A percentile compares a stretch with the other conserved stretches of the same genome.
Conservation (phyloP, 352 stramenopile species). For the Thalassiosira livingstoniorum region DNA sequence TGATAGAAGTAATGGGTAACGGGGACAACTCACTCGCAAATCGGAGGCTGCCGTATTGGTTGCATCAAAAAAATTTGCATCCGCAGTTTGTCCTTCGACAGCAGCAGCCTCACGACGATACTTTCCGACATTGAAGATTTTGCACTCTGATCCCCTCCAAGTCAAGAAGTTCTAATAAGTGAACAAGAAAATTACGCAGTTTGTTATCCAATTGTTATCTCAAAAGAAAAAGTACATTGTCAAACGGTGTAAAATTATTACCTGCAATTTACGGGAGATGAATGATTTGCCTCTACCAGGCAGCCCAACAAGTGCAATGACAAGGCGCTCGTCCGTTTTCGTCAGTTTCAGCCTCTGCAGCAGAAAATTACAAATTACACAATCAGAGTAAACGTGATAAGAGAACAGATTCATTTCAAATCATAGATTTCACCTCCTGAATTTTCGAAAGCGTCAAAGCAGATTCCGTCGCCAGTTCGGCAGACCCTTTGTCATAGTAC, state of each 20-base stretch:
- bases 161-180: constrained; percentile 93
- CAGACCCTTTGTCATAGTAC: constrained; percentile 79
- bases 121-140: constrained; percentile 96
- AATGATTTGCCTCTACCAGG: constrained; percentile 95
- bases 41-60: constrained; percentile 88
- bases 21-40: too few relatives aligned
- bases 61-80: constrained; percentile 91
- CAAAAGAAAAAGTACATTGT: too few relatives aligned
- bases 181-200: too few relatives aligned
- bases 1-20: too few relatives aligned
- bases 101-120: constrained; percentile 86
- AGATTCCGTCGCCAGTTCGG: constrained; percentile 66
- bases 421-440: constrained; percentile 63
- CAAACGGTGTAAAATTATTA: too few relatives aligned
- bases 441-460: constrained; percentile 72
- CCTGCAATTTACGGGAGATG: constrained; percentile 92
- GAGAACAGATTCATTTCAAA: neutral
- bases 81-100: constrained; percentile 58
- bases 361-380: constrained; percentile 5
- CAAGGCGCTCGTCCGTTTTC: constrained; percentile 78
- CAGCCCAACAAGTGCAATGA: constrained; percentile 94
- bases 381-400: neutral
- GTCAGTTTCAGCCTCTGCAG: constrained; percentile 62
- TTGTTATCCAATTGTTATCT: too few relatives aligned
- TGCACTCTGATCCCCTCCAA: constrained; percentile 90